Evolutionary conservation across 495 filamentous ascomycete species (phyloP), one percentile per base, ranked within the genome.

Genomic region (Hypoxylon perforatum): DNA sequence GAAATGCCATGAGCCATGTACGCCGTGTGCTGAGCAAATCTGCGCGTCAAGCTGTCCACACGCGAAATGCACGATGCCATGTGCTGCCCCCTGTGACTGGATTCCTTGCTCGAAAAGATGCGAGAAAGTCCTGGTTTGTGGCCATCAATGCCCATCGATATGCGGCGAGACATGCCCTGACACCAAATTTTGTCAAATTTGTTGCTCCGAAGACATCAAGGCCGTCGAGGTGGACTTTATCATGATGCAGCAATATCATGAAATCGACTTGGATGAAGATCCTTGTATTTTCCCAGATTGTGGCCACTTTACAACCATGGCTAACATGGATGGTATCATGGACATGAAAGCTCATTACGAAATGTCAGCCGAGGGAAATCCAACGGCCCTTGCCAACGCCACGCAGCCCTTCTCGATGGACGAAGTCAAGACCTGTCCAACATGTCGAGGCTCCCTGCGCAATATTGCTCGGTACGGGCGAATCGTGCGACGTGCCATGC

Each of bases 61-160:
- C 71, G 73, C 75, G 22, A 56, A 68, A 36, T 90, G 88, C 57
- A 76, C 79, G n/a, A 84, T 92, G 83, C 89, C 90, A 28, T 93
- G 91, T 59, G 86, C 88, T 0, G 90, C 85, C 1, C 90, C 90
- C 8, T 93, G 90, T 70, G 81, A 89, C 60, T 83, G 85, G 67
- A 72, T 90, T 7, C 91, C 90, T 36, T 93, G 91, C 63, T 87
- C 85, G 0, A 63, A 80, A 44, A 82, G 92, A 3, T 95, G 92
- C 56, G 69, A 78, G 1, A 76, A 82, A 33, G 19, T 49, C 0
- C 75, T 94, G 0, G 19, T 17, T 0, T 96, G 92, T 66, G 89
- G 89, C 0, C 89, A 92, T 67, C 85, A 80, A 69, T 77, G 73
- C 38, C 91, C 91, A 7, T 87, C 85, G 0, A 59, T 91, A n/a